These are phyloP conservation scores for Capsaspora owczarzaki DNA, from an alignment of 78 protist genomes.

Conservation along the genomic window DNA sequence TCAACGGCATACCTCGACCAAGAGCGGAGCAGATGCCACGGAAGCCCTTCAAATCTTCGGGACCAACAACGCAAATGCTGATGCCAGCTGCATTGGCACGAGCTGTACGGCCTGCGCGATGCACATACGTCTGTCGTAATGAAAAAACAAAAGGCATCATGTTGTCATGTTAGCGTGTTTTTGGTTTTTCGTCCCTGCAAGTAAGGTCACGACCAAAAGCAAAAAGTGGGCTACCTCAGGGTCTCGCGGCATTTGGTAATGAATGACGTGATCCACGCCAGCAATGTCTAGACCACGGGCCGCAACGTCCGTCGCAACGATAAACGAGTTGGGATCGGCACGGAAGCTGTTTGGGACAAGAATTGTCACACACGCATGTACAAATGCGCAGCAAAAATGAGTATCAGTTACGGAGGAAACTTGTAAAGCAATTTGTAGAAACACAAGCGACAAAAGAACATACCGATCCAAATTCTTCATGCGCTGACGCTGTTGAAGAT, in stretches of 20 bases:
- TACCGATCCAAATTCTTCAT: slow-evolving; percentile 49
- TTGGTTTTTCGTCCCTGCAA: too few relatives aligned
- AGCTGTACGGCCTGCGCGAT: slow-evolving; percentile 65
- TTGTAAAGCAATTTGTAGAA: not conserved
- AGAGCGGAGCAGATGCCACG: not conserved
- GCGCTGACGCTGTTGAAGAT: slow-evolving; percentile 64
- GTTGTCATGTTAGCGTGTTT: too few relatives aligned
- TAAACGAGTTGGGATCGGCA: not conserved
- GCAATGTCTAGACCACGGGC: slow-evolving; percentile 86
- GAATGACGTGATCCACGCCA: slow-evolving; percentile 53
- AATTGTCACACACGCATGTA: not conserved
- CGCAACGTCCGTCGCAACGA: slow-evolving; percentile 93
- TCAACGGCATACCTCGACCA: too few relatives aligned
- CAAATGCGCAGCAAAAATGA: not conserved
- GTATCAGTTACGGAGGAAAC: not conserved
- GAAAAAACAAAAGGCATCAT: too few relatives aligned
- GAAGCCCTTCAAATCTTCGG: not conserved
- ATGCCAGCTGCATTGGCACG: slow-evolving; percentile 45
- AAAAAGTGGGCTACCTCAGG: not conserved
- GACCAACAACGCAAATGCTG: not conserved
- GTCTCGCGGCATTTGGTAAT: slow-evolving; percentile 48
- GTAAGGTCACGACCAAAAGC: not conserved
- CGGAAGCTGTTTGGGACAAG: not conserved
- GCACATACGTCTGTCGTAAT: slow-evolving; percentile 50
- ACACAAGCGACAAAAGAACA: not conserved